A percentile compares a stretch with the other conserved stretches of the same genome.
These are phyloP conservation scores for Ganoderma meredithae DNA, from an alignment of 1,284 basidiomycete species.

Conservation along the genomic window DNA sequence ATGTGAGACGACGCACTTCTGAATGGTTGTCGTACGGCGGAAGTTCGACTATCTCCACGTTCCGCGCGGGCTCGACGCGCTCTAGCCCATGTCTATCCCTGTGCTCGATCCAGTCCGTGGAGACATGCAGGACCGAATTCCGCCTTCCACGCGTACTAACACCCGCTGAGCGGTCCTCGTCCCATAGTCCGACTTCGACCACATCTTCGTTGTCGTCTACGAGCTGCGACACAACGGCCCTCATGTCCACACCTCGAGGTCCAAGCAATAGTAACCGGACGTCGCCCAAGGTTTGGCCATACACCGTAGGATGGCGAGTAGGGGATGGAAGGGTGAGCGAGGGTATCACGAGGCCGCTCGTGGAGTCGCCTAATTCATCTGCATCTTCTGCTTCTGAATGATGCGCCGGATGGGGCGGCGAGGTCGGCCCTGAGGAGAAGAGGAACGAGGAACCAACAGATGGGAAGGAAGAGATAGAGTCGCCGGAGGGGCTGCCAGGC, in stretches of 20 bases:
- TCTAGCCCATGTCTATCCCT: slow-evolving; percentile 68
- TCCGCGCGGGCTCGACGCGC: slow-evolving; percentile 65
- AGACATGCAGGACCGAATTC: slow-evolving; percentile 55
- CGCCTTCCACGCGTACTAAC: slow-evolving; percentile 18
- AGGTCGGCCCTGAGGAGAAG: slow-evolving; percentile 73
- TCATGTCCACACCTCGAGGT: slow-evolving; percentile 45
- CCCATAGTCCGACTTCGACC: slow-evolving; percentile 65
- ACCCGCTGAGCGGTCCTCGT: slow-evolving; percentile 48
- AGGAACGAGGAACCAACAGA: slow-evolving; percentile 80
- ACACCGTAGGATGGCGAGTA: slow-evolving; percentile 62
- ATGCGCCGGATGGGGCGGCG: slow-evolving; percentile 48
- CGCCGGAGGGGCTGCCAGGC: slow-evolving; percentile 60
- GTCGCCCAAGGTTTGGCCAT: slow-evolving; percentile 70
- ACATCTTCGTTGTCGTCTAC: slow-evolving; percentile 71
- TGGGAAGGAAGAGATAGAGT: slow-evolving; percentile 72
- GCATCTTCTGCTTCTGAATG: slow-evolving; percentile 49
- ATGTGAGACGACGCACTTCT: slow-evolving; percentile 47
- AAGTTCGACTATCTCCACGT: slow-evolving; percentile 65
- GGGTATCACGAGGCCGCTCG: slow-evolving; percentile 70
- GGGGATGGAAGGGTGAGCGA: slow-evolving; percentile 69
- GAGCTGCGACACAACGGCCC: slow-evolving; percentile 47
- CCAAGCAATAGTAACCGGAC: slow-evolving; percentile 62
- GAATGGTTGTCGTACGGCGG: slow-evolving; percentile 51
- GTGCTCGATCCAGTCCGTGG: slow-evolving; percentile 75
- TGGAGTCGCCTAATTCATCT: slow-evolving; percentile 44